phyloP scores from a whole-genome alignment of 2,329 filamentous ascomycete species.

The Elsinoe fawcettii region DNA sequence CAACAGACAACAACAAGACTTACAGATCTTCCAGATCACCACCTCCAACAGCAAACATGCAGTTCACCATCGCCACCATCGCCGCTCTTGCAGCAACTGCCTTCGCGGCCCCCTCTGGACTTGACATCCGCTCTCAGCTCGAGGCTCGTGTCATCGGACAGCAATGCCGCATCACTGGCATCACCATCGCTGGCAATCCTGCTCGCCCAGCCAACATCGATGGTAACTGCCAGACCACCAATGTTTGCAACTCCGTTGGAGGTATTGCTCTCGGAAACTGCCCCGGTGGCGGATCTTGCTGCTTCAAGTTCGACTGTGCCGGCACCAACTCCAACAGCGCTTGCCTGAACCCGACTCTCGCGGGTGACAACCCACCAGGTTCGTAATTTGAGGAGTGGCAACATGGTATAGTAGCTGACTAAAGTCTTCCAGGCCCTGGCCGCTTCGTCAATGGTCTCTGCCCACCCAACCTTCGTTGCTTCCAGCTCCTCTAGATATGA shows the following conservation, averaged over 20 bases:
- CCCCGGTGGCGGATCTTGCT: conserved; percentile 14
- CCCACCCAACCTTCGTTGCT: conserved; percentile 14
- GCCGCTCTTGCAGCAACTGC: conserved; percentile 11
- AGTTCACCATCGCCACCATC: conserved; percentile 13
- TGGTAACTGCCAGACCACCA: conserved; percentile 11
- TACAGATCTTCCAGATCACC: neutral
- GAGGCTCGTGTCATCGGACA: conserved; percentile 6
- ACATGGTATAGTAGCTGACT: too few relatives aligned
- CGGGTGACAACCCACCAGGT: conserved; percentile 6
- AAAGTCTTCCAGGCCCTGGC: conserved; percentile 12
- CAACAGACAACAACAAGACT: conserved; percentile 9
- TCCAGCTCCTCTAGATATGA: conserved; percentile 6
- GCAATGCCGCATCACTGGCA: conserved; percentile 10
- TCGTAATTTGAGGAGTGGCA: too few relatives aligned
- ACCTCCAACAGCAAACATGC: conserved; percentile 10
- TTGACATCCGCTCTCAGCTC: too few relatives aligned
- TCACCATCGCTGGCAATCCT: conserved; percentile 14
- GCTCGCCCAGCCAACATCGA: conserved; percentile 10
- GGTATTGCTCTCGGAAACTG: conserved; percentile 11
- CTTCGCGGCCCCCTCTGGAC: conserved; percentile 9
- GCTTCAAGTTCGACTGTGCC: conserved; percentile 15
- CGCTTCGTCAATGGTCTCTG: conserved; percentile 14
- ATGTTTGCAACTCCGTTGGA: neutral
- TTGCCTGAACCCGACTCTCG: conserved; percentile 13
- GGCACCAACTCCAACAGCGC: conserved; percentile 16